Evolutionary conservation across 2,329 filamentous ascomycete species (phyloP).

Genomic region (Neurospora sp.): DNA sequence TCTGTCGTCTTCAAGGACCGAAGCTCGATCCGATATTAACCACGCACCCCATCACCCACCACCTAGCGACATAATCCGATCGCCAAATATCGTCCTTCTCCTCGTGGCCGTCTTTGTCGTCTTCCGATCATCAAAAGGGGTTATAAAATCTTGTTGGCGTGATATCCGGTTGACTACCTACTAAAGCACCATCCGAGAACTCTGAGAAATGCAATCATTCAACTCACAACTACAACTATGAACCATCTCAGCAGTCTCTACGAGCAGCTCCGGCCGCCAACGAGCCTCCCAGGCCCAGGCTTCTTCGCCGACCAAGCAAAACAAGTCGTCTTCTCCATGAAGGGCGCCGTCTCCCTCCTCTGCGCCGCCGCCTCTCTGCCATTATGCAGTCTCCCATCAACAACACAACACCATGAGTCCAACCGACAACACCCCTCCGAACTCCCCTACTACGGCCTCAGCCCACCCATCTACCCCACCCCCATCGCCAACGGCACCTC

Average conservation of each 20-base stretch:
- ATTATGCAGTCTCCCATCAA: background rate
- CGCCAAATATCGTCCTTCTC: background rate
- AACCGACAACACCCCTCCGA: slow-evolving; percentile 13
- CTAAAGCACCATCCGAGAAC: background rate
- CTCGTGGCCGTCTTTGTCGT: background rate
- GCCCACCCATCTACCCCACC: slow-evolving; percentile 25
- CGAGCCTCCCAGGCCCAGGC: background rate
- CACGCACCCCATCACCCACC: background rate
- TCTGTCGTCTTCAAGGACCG: background rate
- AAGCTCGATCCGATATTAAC: background rate
- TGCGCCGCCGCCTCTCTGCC: slow-evolving; percentile 5
- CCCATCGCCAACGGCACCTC: slow-evolving; percentile 21
- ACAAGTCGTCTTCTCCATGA: slow-evolving; percentile 9
- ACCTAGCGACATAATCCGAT: background rate
- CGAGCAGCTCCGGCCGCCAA: background rate
- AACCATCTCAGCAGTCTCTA: slow-evolving; percentile 7
- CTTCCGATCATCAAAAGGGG: background rate
- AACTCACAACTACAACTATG: slow-evolving; percentile 2
- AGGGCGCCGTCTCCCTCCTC: slow-evolving; percentile 8
- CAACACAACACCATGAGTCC: background rate
- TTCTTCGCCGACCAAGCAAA: background rate
- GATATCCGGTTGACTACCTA: background rate
- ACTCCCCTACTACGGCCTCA: slow-evolving; percentile 25
- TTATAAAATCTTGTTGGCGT: background rate
- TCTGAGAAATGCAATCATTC: background rate